A percentile compares a stretch with the other conserved stretches of the same genome.
Conservation (phyloP, 176 grass and related monocot species). For the Avena insularis region DNA sequence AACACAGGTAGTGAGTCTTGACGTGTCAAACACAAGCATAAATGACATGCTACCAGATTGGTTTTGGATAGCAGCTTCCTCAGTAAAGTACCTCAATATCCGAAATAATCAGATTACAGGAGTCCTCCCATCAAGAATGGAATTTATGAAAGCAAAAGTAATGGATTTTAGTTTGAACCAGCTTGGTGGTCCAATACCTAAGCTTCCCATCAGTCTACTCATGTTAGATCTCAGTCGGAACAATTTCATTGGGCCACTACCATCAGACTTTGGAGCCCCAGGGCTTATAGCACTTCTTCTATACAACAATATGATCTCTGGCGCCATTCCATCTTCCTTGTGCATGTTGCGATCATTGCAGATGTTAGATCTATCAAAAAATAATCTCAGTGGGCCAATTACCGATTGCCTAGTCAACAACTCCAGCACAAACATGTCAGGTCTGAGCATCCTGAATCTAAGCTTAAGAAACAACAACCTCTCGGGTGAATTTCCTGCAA, state of each 20-base stretch:
- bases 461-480: too few species aligned
- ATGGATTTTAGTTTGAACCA: constrained; percentile 2
- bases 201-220: not conserved
- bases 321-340: constrained; percentile 8
- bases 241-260: not conserved
- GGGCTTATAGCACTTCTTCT: not conserved
- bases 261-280: not conserved
- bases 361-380: too few species aligned
- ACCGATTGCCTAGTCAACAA: not conserved
- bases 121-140: not conserved
- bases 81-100: too few species aligned
- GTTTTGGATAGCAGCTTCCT: not conserved
- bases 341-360: not conserved
- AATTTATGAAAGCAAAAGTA: not conserved
- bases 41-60: not conserved
- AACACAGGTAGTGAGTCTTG: not conserved
- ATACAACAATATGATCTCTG: not conserved
- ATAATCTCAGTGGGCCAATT: too few species aligned
- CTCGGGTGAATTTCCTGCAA: not conserved
- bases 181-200: too few species aligned
- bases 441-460: not conserved
- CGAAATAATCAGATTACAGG: not conserved
- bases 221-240: not conserved
- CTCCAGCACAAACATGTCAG: not conserved
- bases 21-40: not conserved